Percentiles rank a stretch among this genome's conserved stretches.
These are phyloP conservation scores for Reticulomyxa filosa DNA, from an alignment of 78 protist genomes.

Conservation along the genomic window DNA sequence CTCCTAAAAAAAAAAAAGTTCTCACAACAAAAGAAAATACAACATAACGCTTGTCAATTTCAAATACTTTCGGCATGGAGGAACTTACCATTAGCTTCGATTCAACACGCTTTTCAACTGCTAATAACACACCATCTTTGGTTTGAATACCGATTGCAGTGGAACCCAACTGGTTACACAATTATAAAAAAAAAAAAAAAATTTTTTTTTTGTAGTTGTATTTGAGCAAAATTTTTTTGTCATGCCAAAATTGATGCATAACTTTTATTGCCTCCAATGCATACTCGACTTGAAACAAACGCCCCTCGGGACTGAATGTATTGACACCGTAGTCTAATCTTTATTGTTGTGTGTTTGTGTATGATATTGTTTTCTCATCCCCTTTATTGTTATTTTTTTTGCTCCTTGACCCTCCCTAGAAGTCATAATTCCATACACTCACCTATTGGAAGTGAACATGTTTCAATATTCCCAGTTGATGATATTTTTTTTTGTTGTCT, in stretches of 20 bases:
- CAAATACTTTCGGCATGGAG: slow-evolving; percentile 52
- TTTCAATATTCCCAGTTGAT: no score
- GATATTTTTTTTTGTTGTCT: no score
- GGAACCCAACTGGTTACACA: slow-evolving; percentile 54
- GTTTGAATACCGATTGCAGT: slow-evolving; percentile 93
- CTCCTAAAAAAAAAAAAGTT: no score
- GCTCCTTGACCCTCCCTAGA: no score
- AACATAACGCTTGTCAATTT: slow-evolving; percentile 36
- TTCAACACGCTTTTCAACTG: slow-evolving; percentile 83
- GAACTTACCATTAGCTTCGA: slow-evolving; percentile 78
- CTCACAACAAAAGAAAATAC: no score
- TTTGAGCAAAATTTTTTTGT: background rate
- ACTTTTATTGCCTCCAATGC: no score
- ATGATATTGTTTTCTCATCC: no score
- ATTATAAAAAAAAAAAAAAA: background rate
- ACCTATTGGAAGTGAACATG: no score
- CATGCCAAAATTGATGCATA: background rate
- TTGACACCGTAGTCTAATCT: slow-evolving; percentile 97
- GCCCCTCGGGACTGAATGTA: slow-evolving; percentile 99
- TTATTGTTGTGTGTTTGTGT: no score
- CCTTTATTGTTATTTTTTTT: no score
- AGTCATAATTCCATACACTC: no score
- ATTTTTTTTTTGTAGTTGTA: slow-evolving; percentile 3
- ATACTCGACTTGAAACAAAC: no score
- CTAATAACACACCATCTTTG: slow-evolving; percentile 88